Evolutionary conservation across 768 basidiomycete genomes (phyloP).

Genomic region (Boletus sensibilis): DNA sequence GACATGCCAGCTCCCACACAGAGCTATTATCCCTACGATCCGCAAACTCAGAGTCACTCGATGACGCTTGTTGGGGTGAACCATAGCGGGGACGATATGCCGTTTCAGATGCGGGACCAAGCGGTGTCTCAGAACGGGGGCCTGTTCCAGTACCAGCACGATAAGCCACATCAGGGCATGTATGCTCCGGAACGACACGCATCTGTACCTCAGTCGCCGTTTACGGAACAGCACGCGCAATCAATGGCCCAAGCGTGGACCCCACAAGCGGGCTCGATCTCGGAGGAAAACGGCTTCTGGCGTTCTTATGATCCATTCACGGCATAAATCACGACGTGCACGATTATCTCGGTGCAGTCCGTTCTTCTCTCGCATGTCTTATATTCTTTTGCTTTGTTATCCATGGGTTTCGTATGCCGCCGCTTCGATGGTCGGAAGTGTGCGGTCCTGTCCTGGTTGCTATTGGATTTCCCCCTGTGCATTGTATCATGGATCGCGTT

Average conservation of each 20-base stretch:
- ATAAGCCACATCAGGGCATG: slow-evolving; percentile 25
- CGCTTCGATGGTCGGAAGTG: not conserved
- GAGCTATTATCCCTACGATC: slow-evolving; percentile 24
- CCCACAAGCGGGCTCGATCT: slow-evolving; percentile 12
- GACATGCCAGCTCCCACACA: slow-evolving; percentile 19
- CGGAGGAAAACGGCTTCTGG: slow-evolving; percentile 25
- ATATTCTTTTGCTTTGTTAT: not conserved
- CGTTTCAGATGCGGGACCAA: slow-evolving; percentile 19
- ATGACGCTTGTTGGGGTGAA: slow-evolving; percentile 22
- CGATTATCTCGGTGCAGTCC: not conserved
- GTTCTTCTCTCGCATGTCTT: not conserved
- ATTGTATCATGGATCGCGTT: slow-evolving; percentile 10
- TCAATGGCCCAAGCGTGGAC: slow-evolving; percentile 20
- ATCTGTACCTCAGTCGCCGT: slow-evolving; percentile 22
- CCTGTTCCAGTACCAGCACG: slow-evolving; percentile 20
- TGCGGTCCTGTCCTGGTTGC: not conserved
- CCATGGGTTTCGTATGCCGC: not conserved
- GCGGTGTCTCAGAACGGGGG: slow-evolving; percentile 15
- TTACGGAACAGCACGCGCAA: slow-evolving; percentile 15
- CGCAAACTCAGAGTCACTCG: slow-evolving; percentile 13
- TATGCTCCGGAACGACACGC: slow-evolving; percentile 25
- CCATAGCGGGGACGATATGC: slow-evolving; percentile 14
- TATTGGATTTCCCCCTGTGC: slow-evolving; percentile 10
- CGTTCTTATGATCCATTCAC: slow-evolving; percentile 27
- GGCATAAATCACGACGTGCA: slow-evolving; percentile 11